Evolutionary conservation across 257 asterid species (phyloP), one percentile per base, ranked within the genome.

Genomic region (Echites panduratus): DNA sequence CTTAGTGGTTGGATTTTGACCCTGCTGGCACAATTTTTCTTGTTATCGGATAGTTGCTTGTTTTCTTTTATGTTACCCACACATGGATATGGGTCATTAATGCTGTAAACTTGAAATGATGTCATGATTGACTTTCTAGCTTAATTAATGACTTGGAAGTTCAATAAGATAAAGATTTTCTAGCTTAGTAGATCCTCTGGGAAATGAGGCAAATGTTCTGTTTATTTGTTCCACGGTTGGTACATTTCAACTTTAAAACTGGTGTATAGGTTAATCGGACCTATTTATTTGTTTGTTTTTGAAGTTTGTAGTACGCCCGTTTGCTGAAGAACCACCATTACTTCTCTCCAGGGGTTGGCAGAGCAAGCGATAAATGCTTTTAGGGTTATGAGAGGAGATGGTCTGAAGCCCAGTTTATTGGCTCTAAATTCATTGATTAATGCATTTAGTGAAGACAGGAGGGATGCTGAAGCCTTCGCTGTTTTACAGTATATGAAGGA

Each of bases 391-490:
- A 91, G 91, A 76, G 92, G 90, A 53, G 96, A 94, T 48, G 97
- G 98, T 78, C 83, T 94, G 65, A 91, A 80, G 80, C 97, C 98
- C 22, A 89, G 97, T 84, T 75, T 84, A 29, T 87, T 89, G 73
- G 97, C 97, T 82, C 88, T 94, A 41, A 94, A 94, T 78, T 88
- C 97, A 44, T 73, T 94, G 80, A 83, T 94, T 53, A 91, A 94
- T 80, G 98, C 98, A 67, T 94, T 94, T 79, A 90, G 98, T 48
- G 97, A 94, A 91, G 98, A 91, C 77, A 83, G 96, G 74, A 84
- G 96, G 75, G 97, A 94, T 27, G 78, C 86, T 32, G 97, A 94
- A 74, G 98, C 98, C 19, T 94, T 94, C 80, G 78, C 98, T 52
- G 98, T 91, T 70, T 76, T 94, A 88, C 88, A 88, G 83, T 91